These are phyloP conservation scores for Melampsora larici-populina DNA, from an alignment of 1,284 basidiomycete genomes.

Conservation along the genomic window DNA sequence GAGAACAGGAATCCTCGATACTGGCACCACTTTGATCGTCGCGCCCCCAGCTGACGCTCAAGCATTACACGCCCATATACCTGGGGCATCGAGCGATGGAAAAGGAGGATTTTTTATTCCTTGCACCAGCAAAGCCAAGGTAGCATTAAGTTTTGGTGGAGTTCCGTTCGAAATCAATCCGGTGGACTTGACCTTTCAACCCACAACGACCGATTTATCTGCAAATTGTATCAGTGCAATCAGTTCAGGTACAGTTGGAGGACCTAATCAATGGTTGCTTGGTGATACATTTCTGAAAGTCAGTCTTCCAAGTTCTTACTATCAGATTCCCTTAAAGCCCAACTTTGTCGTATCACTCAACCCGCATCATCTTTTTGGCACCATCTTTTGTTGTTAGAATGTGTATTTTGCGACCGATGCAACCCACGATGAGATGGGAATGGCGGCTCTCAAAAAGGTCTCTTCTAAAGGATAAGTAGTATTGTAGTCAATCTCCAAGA, in stretches of 20 bases:
- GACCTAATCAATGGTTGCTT: slow-evolving; percentile 67
- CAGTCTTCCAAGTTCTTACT: slow-evolving; percentile 44
- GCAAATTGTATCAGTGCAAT: slow-evolving; percentile 75
- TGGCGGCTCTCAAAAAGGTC: slow-evolving; percentile 57
- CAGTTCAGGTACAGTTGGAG: slow-evolving; percentile 63
- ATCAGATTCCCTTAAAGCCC: neutral
- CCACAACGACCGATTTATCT: slow-evolving; percentile 63
- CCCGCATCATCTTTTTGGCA: slow-evolving; percentile 54
- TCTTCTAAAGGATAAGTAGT: too few relatives aligned
- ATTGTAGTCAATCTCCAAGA: too few relatives aligned
- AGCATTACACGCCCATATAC: slow-evolving; percentile 50
- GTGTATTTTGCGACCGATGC: slow-evolving; percentile 73
- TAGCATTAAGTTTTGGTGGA: slow-evolving; percentile 51
- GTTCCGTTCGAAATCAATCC: slow-evolving; percentile 50
- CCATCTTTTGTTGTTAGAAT: slow-evolving; percentile 61
- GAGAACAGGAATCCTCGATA: slow-evolving; percentile 51
- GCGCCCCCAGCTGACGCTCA: slow-evolving; percentile 51
- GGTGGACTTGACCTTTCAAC: slow-evolving; percentile 67
- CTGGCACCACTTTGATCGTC: slow-evolving; percentile 53
- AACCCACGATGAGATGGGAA: slow-evolving; percentile 65
- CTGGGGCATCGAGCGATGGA: slow-evolving; percentile 50
- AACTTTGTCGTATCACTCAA: too few relatives aligned
- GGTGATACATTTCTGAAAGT: slow-evolving; percentile 55
- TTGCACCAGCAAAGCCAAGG: slow-evolving; percentile 49
- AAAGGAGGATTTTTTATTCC: slow-evolving; percentile 53